Evolutionary conservation across 352 stramenopile genomes (phyloP), one percentile per base, ranked within the genome.

Genomic region (Globisporangium mamillatum): DNA sequence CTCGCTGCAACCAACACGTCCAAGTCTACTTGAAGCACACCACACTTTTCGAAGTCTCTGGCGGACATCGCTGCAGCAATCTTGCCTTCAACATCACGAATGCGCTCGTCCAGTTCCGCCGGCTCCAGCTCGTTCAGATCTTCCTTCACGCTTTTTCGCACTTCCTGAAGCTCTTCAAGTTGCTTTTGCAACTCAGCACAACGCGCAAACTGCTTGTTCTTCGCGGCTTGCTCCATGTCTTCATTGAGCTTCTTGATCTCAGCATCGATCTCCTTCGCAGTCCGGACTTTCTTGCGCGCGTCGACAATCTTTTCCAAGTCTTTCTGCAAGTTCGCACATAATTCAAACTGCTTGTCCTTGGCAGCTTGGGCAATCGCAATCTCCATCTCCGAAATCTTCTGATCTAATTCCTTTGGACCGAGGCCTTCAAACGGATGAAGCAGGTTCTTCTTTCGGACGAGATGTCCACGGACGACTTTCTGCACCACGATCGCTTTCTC

Each of bases 111-210:
- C 3, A 97, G 69, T 24, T 97, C 89, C 14, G 81, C 77, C 5
- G 89, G 76, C 50, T 95, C 88, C 32, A 97, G 68, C n/a, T 97
- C 89, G 25, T 93, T 92, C 56, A 95, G 48, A 36, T 95, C 88
- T 74, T 97, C 88, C 64, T 93, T 90, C 46, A 97, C 75, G 22
- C 91, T 74, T 52, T 83, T 86, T 2, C 88, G 76, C 56, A 86
- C 77, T 63, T 93, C 86, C 59, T 94, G 79, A 18, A 97, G 72
- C 50, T 82, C 84, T 66, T 94, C 87, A 4, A 95, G 66, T 52
- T 93, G 75, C 56, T 91, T 93, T 50, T 97, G 88, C 14, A 97
- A 59, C 18, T 92, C 82, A 16, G 85, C 89, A 71, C 89, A 96
- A 12, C 76, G 73, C 0, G 81, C 86, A 76, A 94, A 96, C 68